Percentiles rank a stretch among this genome's conserved stretches.
Evolutionary conservation across 2,329 filamentous ascomycete genomes (phyloP).

Genomic region (Paraconiothyrium sp.): DNA sequence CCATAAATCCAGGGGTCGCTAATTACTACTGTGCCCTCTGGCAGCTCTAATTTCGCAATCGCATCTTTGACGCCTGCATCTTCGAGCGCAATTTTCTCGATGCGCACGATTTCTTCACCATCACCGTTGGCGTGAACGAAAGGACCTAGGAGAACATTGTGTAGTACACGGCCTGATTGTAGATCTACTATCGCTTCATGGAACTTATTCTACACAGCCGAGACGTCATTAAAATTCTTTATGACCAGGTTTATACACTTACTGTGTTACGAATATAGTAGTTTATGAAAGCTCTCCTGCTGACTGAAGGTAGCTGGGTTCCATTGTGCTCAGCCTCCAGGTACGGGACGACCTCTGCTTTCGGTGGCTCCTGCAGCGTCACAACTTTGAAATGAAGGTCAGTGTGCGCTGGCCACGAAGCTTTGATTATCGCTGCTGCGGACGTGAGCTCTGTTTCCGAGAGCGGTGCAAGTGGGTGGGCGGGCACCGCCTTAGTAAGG

Average conservation of each 20-base stretch:
- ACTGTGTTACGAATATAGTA: slow-evolving; percentile 71
- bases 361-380: slow-evolving; percentile 71
- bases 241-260: slow-evolving; percentile 29
- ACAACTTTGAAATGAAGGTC: slow-evolving; percentile 73
- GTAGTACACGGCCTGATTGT: slow-evolving; percentile 60
- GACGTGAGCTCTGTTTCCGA: slow-evolving; percentile 65
- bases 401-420: slow-evolving; percentile 64
- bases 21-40: slow-evolving; percentile 65
- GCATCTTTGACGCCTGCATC: slow-evolving; percentile 67
- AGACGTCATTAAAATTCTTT: neutral
- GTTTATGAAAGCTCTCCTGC: slow-evolving; percentile 64
- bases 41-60: slow-evolving; percentile 67
- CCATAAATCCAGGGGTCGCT: slow-evolving; percentile 77
- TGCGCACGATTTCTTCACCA: slow-evolving; percentile 67
- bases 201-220: slow-evolving; percentile 63
- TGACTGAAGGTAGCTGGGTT: slow-evolving; percentile 60
- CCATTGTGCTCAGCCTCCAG: slow-evolving; percentile 69
- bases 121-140: slow-evolving; percentile 68
- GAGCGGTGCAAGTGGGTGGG: slow-evolving; percentile 70
- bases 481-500: slow-evolving; percentile 31
- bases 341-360: slow-evolving; percentile 67
- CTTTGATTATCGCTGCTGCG: slow-evolving; percentile 60
- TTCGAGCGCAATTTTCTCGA: slow-evolving; percentile 65
- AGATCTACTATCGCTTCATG: slow-evolving; percentile 69
- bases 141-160: slow-evolving; percentile 66